These are phyloP conservation scores for Lichtheimia ramosa DNA, from an alignment of 371 early-diverging fungal species.

Conservation along the genomic window DNA sequence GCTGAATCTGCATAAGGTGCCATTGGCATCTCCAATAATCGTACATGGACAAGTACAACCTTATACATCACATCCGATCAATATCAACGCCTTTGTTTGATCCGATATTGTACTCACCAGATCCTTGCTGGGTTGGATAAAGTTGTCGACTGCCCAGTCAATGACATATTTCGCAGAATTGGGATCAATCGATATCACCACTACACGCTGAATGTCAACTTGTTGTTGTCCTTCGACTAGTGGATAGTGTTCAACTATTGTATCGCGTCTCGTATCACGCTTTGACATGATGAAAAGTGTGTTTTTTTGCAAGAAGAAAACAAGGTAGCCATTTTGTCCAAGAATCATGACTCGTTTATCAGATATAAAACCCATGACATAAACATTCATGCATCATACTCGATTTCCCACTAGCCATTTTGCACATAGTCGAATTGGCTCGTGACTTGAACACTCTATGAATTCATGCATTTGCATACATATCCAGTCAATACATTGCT, in stretches of 20 bases:
- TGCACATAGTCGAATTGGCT: too few species aligned
- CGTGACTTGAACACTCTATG: too few species aligned
- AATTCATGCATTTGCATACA: too few species aligned
- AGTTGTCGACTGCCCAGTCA: constrained; percentile 53
- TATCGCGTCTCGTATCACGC: constrained; percentile 8
- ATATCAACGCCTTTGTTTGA: not conserved
- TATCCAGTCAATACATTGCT: too few species aligned
- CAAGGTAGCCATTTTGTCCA: not conserved
- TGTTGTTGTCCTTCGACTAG: not conserved
- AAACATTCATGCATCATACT: too few species aligned
- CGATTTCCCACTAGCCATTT: too few species aligned
- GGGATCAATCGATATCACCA: constrained; percentile 37
- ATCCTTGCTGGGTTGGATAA: constrained; percentile 38
- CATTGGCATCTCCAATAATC: constrained; percentile 35
- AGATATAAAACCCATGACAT: too few species aligned
- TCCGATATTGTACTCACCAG: constrained; percentile 19
- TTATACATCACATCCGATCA: not conserved
- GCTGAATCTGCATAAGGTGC: constrained; percentile 41
- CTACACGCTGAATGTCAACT: constrained; percentile 27
- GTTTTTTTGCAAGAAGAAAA: not conserved
- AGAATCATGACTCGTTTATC: too few species aligned
- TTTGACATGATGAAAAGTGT: not conserved
- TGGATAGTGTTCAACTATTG: constrained; percentile 16
- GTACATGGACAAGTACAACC: constrained; percentile 40
- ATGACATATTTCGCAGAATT: constrained; percentile 39